A percentile compares a stretch with the other conserved stretches of the same genome.
Evolutionary conservation across 1,139 yeast genomes (phyloP).

Genomic region (Candida pseudocylindracea): DNA sequence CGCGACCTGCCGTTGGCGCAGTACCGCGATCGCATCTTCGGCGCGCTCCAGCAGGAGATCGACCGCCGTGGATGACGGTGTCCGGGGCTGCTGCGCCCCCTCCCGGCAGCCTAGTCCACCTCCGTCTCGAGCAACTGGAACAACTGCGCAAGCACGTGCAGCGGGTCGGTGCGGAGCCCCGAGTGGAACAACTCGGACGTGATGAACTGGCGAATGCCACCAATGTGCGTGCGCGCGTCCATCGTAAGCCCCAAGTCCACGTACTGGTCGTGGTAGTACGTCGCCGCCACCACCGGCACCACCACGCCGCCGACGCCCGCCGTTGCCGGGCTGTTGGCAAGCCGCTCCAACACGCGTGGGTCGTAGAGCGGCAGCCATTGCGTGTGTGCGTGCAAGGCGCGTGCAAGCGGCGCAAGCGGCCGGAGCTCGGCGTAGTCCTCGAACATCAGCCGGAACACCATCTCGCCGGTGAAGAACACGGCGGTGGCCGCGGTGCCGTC

Average conservation of each 20-base stretch:
- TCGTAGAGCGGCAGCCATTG: conserved; percentile 23
- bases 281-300: conserved; percentile 27
- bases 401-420: conserved; percentile 17
- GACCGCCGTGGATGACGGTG: conserved; percentile 1
- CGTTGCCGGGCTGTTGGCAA: conserved; percentile 4
- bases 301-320: no score
- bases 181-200: conserved; percentile 31
- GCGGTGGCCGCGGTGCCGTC: conserved; percentile 4
- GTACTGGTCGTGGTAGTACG: conserved; percentile 27
- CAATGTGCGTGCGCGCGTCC: conserved; percentile 11
- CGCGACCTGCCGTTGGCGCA: conserved; percentile 36
- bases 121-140: conserved; percentile 19
- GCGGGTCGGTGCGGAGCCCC: conserved; percentile 22
- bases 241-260: conserved; percentile 25
- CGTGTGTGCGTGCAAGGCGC: conserved; percentile 15
- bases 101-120: conserved; percentile 18
- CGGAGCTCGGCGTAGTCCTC: conserved; percentile 22
- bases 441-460: conserved; percentile 28
- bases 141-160: conserved; percentile 15
- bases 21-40: conserved; percentile 41
- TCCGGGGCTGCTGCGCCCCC: background rate
- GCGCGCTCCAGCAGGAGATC: conserved; percentile 27
- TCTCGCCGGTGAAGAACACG: conserved; percentile 32
- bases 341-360: conserved; percentile 7
- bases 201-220: conserved; percentile 15